Base-by-base conservation (phyloP, 2,329 filamentous ascomycete genomes). In the Botrytis aclada region DNA sequence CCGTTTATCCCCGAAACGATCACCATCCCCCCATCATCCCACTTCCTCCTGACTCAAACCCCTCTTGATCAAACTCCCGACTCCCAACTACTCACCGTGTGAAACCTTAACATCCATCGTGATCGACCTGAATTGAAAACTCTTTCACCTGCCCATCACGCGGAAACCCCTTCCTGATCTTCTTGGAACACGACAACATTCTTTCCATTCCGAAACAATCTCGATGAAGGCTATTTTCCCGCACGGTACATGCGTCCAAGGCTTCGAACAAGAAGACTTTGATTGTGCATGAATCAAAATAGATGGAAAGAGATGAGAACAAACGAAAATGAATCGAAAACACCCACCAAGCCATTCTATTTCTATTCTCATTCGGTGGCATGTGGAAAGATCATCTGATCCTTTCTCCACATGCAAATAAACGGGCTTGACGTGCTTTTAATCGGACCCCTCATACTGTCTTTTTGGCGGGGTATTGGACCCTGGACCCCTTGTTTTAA, bases 361-460 rank as follows among this genome's bases (percentile, higher is more conserved):
- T 29, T 18, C 25, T 7, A n/a, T 56, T 56, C 51, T 56, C 8
- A 56, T 56, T 56, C 51, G n/a, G 16, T 32, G 51, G 51, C n/a
- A 56, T 29, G n/a, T 18, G 51, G 51, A 18, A 32, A 1, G 34
- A 62, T 37, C 25, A 39, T 62, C 37, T n/a, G 60, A 41, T 9
- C 22, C 60, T 32, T 37, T 62, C 60, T 62, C 60, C 60, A 41
- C 60, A 62, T 41, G 34, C 9, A n/a, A 56, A 62, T 18, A 39
- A 41, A 62, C 37, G 60, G 39, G 60, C 60, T 62, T 62, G 60
- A 62, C 60, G 60, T 62, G 51, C 51, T 56, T 56, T 56, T 29
- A 18, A 56, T 8, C 25, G 34, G 58, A n/a, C 37, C 34, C 58
- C 58, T 39, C 18, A 32, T 37, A 4, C 12, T 61, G 25, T 37